A percentile compares a stretch with the other conserved stretches of the same genome.
Evolutionary conservation across 225 moss, liverwort and hornwort species (phyloP).

Genomic region (Marchantia polymorpha): DNA sequence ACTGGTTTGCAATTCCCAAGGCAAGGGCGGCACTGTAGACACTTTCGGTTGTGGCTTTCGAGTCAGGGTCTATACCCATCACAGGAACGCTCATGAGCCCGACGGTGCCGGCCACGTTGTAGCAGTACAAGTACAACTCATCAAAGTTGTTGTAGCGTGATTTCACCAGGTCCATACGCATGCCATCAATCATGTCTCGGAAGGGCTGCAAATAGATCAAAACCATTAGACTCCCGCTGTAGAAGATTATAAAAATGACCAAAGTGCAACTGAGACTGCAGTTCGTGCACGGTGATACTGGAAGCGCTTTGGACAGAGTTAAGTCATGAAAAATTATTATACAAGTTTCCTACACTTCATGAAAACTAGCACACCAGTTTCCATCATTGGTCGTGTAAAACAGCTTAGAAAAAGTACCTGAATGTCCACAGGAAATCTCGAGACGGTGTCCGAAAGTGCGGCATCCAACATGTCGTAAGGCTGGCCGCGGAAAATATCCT

Average conservation of each 20-base stretch:
- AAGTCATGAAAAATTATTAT: neutral
- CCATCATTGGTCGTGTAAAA: too few species aligned
- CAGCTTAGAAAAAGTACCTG: conserved; percentile 49
- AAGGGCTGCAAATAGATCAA: conserved; percentile 56
- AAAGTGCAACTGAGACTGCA: neutral
- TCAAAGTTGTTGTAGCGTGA: conserved; percentile 82
- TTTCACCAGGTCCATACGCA: conserved; percentile 94
- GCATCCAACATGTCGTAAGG: conserved; percentile 99
- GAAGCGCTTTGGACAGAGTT: neutral
- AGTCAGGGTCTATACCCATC: conserved; percentile 79
- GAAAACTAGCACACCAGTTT: too few species aligned
- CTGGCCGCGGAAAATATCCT: conserved; percentile 83
- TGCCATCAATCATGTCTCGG: conserved; percentile 95
- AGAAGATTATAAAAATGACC: neutral
- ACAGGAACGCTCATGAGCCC: conserved; percentile 97
- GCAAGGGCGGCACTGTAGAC: conserved; percentile 85
- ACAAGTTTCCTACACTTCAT: neutral
- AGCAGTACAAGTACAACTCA: conserved; percentile 89
- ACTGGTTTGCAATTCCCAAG: conserved; percentile 87
- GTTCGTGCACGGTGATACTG: neutral
- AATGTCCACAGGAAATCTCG: conserved; percentile 83
- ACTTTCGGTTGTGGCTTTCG: conserved; percentile 74
- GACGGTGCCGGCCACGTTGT: conserved; percentile 94
- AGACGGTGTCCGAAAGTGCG: conserved; percentile 76
- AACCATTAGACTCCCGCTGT: neutral